Conservation (phyloP, 1,284 basidiomycete species). For the Trametes versicolor region DNA sequence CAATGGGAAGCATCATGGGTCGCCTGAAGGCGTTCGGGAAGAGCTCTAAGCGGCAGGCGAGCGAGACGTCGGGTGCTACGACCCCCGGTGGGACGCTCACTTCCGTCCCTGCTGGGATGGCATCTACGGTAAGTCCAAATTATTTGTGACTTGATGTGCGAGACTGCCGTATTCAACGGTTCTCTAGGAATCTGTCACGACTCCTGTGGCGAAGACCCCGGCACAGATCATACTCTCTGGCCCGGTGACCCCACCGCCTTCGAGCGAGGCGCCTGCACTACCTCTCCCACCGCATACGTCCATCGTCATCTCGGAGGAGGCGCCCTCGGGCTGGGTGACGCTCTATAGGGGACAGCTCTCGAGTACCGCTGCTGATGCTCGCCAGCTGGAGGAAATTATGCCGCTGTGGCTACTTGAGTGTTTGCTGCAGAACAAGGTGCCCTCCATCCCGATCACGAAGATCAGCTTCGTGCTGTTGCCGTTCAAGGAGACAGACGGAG, state of each 20-base stretch:
- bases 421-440: conserved; percentile 75
- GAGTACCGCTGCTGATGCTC: conserved; percentile 70
- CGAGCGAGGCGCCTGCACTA: conserved; percentile 78
- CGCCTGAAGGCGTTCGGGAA: conserved; percentile 81
- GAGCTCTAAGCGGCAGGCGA: conserved; percentile 58
- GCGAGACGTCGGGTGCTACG: conserved; percentile 46
- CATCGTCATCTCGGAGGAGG: conserved; percentile 88
- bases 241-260: conserved; percentile 75
- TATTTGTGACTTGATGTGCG: background rate
- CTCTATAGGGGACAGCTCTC: conserved; percentile 81
- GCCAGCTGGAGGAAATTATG: conserved; percentile 78
- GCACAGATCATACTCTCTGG: conserved; percentile 74
- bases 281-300: conserved; percentile 71
- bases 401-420: conserved; percentile 94
- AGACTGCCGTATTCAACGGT: background rate
- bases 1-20: conserved; percentile 75
- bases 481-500: conserved; percentile 66
- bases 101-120: conserved; percentile 37
- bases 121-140: conserved; percentile 44
- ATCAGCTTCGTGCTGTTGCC: conserved; percentile 91
- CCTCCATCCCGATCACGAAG: conserved; percentile 66
- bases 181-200: conserved; percentile 28
- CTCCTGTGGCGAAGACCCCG: conserved; percentile 51
- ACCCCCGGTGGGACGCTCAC: conserved; percentile 33
- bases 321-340: conserved; percentile 79